Conservation (phyloP, 441 rosid species). For the Flueggea neowawraea region DNA sequence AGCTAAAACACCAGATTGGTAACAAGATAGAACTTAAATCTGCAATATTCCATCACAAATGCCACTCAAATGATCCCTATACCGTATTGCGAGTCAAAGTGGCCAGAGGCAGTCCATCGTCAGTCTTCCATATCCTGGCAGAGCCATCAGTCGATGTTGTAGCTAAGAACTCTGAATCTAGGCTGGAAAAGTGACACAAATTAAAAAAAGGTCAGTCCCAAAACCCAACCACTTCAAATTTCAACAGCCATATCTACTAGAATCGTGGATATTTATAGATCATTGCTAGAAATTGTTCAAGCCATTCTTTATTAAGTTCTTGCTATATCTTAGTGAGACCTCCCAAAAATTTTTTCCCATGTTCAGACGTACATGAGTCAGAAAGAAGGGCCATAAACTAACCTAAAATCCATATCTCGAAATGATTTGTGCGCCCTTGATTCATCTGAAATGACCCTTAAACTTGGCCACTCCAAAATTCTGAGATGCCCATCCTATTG, state of each 20-base stretch:
- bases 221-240: background rate
- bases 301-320: no score
- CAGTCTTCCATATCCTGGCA: constrained; percentile 96
- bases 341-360: no score
- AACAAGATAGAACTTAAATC: constrained; percentile 10
- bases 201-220: background rate
- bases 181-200: constrained; percentile 34
- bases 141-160: constrained; percentile 92
- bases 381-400: constrained; percentile 11
- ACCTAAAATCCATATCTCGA: constrained; percentile 95
- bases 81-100: constrained; percentile 77
- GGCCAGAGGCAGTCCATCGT: constrained; percentile 70
- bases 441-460: constrained; percentile 66
- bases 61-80: constrained; percentile 14
- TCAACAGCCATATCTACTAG: no score
- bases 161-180: constrained; percentile 91
- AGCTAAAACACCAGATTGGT: constrained; percentile 12
- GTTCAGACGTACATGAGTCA: no score
- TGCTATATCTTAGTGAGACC: no score
- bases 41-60: constrained; percentile 1
- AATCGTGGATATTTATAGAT: no score
- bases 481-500: constrained; percentile 85
- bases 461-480: constrained; percentile 89
- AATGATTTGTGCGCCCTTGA: constrained; percentile 83
- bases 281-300: no score